phyloP scores from a whole-genome alignment of 1,139 yeast species.

The Scheffersomyces lignicola region DNA sequence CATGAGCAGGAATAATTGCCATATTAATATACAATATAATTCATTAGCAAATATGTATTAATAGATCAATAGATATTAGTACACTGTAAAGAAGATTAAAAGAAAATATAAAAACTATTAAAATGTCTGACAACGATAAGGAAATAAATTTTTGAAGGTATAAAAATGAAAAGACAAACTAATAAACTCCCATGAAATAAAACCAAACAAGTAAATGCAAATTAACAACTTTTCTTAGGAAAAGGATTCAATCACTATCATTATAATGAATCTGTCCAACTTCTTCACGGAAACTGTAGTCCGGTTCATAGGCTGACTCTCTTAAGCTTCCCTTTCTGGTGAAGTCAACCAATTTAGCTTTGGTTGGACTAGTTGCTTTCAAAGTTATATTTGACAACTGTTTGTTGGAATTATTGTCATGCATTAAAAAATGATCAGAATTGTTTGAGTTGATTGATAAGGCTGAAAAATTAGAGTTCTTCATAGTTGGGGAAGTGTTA shows the following conservation, averaged over 20 bases:
- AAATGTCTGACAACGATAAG: background rate
- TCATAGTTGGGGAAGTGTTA: slow-evolving; percentile 10
- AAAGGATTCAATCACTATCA: slow-evolving; percentile 27
- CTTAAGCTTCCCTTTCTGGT: slow-evolving; percentile 49
- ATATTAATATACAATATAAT: background rate
- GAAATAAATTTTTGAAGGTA: background rate
- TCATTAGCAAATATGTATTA: background rate
- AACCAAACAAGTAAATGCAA: background rate
- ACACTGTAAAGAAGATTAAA: background rate
- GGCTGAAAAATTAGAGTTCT: slow-evolving; percentile 18
- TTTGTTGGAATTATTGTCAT: slow-evolving; percentile 14
- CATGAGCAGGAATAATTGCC: background rate
- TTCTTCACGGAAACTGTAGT: slow-evolving; percentile 29
- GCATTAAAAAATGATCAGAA: slow-evolving; percentile 12
- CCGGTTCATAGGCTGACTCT: slow-evolving; percentile 38
- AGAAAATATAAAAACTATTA: background rate
- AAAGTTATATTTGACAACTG: slow-evolving; percentile 13
- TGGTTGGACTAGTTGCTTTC: slow-evolving; percentile 13
- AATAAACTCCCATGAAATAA: slow-evolving; percentile 3
- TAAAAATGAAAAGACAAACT: slow-evolving; percentile 1
- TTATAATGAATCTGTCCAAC: slow-evolving; percentile 37
- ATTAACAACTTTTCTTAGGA: background rate
- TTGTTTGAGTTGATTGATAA: slow-evolving; percentile 17
- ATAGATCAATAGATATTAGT: background rate
- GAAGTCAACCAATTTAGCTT: slow-evolving; percentile 54